A percentile compares a stretch with the other conserved stretches of the same genome.
Conservation (phyloP, 1,139 yeast species). For the Pichia sp. region DNA sequence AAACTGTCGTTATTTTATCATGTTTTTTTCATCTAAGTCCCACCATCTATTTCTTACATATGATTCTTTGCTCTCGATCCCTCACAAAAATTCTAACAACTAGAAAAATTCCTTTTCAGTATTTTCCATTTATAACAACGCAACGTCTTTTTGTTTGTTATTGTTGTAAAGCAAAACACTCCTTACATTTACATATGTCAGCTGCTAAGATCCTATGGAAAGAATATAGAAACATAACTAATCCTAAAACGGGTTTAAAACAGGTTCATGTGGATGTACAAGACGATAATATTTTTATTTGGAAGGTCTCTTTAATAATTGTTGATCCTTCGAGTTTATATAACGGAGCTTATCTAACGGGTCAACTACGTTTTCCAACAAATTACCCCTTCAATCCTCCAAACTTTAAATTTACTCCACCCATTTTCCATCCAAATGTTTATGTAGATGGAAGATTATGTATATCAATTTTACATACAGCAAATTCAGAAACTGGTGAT, state of each 20-base stretch:
- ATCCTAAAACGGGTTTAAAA: conserved; percentile 84
- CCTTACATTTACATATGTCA: conserved; percentile 28
- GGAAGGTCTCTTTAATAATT: conserved; percentile 94
- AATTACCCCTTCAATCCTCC: conserved; percentile 97
- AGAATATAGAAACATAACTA: conserved; percentile 89
- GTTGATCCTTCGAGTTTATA: conserved; percentile 84
- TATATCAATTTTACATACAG: conserved; percentile 83
- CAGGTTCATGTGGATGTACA: conserved; percentile 85
- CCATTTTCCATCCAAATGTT: conserved; percentile 93
- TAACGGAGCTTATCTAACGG: conserved; percentile 92
- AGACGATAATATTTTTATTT: conserved; percentile 83
- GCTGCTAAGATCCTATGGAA: conserved; percentile 78
- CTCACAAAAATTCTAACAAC: neutral
- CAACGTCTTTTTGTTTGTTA: neutral
- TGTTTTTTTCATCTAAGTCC: too few relatives aligned
- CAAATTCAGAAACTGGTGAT: conserved; percentile 73
- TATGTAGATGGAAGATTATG: conserved; percentile 91
- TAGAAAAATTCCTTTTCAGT: neutral
- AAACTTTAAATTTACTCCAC: conserved; percentile 85
- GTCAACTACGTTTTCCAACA: conserved; percentile 85
- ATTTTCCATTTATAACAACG: neutral
- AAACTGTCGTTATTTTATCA: neutral
- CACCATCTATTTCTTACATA: too few relatives aligned
- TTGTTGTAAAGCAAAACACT: neutral
- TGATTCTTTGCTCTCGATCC: neutral